Conservation (phyloP, 2,329 filamentous ascomycete genomes). For the Thielaviopsis musarum region DNA sequence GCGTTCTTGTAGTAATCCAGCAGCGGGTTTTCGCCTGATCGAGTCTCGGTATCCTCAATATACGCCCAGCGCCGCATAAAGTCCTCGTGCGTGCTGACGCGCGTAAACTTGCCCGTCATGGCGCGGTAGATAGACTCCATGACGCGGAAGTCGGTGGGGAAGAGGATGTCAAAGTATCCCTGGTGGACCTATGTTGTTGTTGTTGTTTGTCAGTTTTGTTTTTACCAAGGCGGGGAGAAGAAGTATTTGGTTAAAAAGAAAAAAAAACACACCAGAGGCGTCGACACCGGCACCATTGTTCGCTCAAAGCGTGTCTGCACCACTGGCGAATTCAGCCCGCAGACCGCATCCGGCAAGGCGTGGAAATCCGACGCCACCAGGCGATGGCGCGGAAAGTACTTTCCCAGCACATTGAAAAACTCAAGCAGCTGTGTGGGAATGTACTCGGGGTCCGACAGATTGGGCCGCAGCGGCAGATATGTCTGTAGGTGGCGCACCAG, state of each 20-base stretch:
- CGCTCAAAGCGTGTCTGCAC: conserved; percentile 89
- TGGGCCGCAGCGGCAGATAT: conserved; percentile 52
- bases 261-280: conserved; percentile 55
- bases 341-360: conserved; percentile 63
- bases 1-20: conserved; percentile 92
- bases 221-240: neutral
- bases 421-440: conserved; percentile 90
- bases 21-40: conserved; percentile 83
- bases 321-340: conserved; percentile 79
- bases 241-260: neutral
- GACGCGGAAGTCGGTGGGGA: conserved; percentile 85
- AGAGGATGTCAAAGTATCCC: conserved; percentile 97
- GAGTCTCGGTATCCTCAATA: conserved; percentile 74
- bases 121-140: conserved; percentile 86
- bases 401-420: conserved; percentile 82
- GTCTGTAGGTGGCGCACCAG: conserved; percentile 44
- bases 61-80: conserved; percentile 85
- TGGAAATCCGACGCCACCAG: conserved; percentile 86
- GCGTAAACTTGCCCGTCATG: conserved; percentile 80
- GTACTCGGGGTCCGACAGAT: conserved; percentile 74
- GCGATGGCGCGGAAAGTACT: conserved; percentile 78
- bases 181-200: conserved; percentile 58
- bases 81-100: conserved; percentile 71
- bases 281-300: conserved; percentile 74
- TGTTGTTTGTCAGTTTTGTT: neutral